Evolutionary conservation across 2,329 filamentous ascomycete genomes (phyloP), one percentile per base, ranked within the genome.

Genomic region (Aspergillus neotritici): DNA sequence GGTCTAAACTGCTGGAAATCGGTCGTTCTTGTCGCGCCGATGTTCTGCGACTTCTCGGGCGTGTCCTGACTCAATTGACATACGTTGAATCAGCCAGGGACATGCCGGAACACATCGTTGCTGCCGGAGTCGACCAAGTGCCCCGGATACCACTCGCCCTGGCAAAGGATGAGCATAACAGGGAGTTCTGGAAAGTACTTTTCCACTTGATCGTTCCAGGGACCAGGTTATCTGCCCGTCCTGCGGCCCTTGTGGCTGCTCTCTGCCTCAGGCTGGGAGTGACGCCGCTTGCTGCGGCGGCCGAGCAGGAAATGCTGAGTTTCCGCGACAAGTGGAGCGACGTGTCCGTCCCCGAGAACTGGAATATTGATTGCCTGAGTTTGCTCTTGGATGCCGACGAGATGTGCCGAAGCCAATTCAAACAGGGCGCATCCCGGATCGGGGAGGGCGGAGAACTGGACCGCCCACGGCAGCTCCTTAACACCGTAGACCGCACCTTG

Each of bases 1-100:
- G 72, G 9, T 64, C 61, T 1, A 73, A 77, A 38, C 64, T 77
- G 9, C 61, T 77, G 1, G 74, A 77, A 43, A 75, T 78, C 45
- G 71, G 72, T 6, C 63, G 74, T 10, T 77, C 73, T 0, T 78
- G 75, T 52, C 68, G 77, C 39, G 62, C 68, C 38, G 62, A 60
- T 3, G 71, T 77, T 37, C 64, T 77, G 2, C 67, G 67, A 10
- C 68, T 74, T 0, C 61, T 78, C 1, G 71, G 74, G 6, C 66
- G 63, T 25, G 66, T 75, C 4, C 59, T 78, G 9, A 74, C 73
- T 0, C 67, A 65, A 4, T 52, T 77, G 4, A 72, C 68, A 2
- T 75, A 71, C 47, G 68, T 71, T 5, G 53, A 61, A 17, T 64
- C 64, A 2, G 54, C 61, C 25, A 58, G 62, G 1, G 66, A 71